A percentile compares a stretch with the other conserved stretches of the same genome.
These are phyloP conservation scores for Berberis thunbergii DNA, from an alignment of 164 flowering plant genomes.

Conservation along the genomic window DNA sequence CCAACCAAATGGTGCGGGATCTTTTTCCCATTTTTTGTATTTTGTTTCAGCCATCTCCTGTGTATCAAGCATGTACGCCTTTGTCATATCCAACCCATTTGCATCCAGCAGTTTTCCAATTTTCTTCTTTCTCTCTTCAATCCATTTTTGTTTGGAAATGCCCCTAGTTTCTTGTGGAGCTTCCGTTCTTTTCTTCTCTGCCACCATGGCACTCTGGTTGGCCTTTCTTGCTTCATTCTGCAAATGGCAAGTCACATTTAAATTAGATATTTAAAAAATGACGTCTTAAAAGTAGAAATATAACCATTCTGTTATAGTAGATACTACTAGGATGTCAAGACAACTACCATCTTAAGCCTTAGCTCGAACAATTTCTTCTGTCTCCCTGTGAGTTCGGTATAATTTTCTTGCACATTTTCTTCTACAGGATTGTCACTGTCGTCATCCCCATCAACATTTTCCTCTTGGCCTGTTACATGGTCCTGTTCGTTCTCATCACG, in stretches of 20 bases:
- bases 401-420: constrained; percentile 28
- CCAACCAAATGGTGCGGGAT: constrained; percentile 92
- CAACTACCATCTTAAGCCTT: constrained; percentile 76
- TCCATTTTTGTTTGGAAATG: constrained; percentile 91
- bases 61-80: constrained; percentile 89
- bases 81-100: constrained; percentile 81
- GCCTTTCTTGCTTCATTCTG: constrained; percentile 94
- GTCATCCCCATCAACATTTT: constrained; percentile 17
- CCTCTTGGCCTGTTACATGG: constrained; percentile 23
- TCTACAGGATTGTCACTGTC: constrained; percentile 25
- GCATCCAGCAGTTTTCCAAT: constrained; percentile 91
- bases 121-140: constrained; percentile 90
- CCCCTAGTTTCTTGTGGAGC: constrained; percentile 83
- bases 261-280: background rate
- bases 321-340: background rate
- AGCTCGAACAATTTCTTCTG: constrained; percentile 73
- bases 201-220: constrained; percentile 79
- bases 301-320: background rate
- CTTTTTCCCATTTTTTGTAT: constrained; percentile 94
- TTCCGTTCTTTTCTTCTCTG: constrained; percentile 85
- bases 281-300: background rate
- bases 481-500: constrained; percentile 18
- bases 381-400: constrained; percentile 56
- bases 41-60: constrained; percentile 73
- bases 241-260: constrained; percentile 5